Conservation (phyloP, 805 yeast species). For the Saccharomyces cerevisiae region DNA sequence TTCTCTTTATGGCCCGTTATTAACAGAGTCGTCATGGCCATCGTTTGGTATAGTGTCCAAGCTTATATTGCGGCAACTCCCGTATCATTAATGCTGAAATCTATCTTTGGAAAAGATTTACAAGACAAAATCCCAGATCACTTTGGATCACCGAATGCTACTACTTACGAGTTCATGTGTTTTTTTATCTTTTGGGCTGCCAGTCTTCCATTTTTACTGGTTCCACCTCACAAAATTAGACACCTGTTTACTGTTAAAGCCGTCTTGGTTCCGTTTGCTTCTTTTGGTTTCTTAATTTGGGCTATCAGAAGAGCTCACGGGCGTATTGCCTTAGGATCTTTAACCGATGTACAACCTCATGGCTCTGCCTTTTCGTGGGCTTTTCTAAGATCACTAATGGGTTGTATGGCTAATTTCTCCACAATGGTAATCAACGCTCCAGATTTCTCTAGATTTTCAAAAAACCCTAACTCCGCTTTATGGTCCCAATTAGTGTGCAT, state of each 20-base stretch:
- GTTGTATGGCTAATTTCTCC: slow-evolving; percentile 70
- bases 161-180: slow-evolving; percentile 59
- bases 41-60: slow-evolving; percentile 81
- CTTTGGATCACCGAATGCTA: slow-evolving; percentile 46
- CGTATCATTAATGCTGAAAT: slow-evolving; percentile 61
- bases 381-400: slow-evolving; percentile 63
- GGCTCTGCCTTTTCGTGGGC: slow-evolving; percentile 6
- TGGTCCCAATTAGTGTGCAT: slow-evolving; percentile 52
- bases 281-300: slow-evolving; percentile 74
- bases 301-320: slow-evolving; percentile 70
- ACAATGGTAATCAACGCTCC: slow-evolving; percentile 76
- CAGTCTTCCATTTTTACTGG: slow-evolving; percentile 67
- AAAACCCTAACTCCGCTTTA: slow-evolving; percentile 37
- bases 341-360: slow-evolving; percentile 5
- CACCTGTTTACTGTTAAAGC: slow-evolving; percentile 78
- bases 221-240: slow-evolving; percentile 70
- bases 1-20: slow-evolving; percentile 79
- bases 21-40: slow-evolving; percentile 76
- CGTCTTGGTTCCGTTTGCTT: slow-evolving; percentile 66
- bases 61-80: slow-evolving; percentile 77
- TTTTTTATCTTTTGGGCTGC: slow-evolving; percentile 74
- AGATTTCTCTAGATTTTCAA: slow-evolving; percentile 72
- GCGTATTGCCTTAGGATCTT: slow-evolving; percentile 10
- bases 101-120: slow-evolving; percentile 61
- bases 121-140: slow-evolving; percentile 53